Conservation (phyloP, 2,329 filamentous ascomycete genomes). For the Endothia cerciana region DNA sequence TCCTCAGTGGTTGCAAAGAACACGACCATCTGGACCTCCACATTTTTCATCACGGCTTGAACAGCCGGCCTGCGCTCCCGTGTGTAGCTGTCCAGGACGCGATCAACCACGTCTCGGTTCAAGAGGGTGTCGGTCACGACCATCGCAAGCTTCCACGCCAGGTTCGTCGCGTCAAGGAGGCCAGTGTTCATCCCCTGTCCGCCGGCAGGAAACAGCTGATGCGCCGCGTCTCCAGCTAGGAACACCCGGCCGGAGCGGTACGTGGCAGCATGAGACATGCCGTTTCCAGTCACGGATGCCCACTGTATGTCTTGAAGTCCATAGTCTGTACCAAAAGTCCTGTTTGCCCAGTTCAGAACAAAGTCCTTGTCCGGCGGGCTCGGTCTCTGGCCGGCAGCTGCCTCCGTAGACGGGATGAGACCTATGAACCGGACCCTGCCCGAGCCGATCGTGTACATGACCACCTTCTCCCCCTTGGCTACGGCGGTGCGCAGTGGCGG, state of each 20-base stretch:
- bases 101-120: conserved; percentile 1
- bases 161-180: conserved; percentile 56
- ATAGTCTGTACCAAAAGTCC: conserved; percentile 8
- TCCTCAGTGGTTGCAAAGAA: conserved; percentile 4
- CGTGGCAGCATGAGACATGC: conserved; percentile 40
- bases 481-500: conserved; percentile 8
- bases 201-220: conserved; percentile 58
- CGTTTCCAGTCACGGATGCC: conserved; percentile 18
- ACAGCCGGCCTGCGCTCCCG: conserved; percentile 8
- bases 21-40: conserved; percentile 7
- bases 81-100: conserved; percentile 27
- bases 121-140: conserved; percentile 2
- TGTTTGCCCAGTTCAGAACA: conserved; percentile 5
- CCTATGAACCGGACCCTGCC: conserved; percentile 12
- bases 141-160: conserved; percentile 55
- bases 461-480: neutral
- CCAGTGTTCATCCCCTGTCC: conserved; percentile 64
- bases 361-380: neutral
- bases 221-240: conserved; percentile 60
- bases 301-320: conserved; percentile 18
- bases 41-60: conserved; percentile 13
- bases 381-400: neutral
- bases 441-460: conserved; percentile 12
- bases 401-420: neutral
- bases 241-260: conserved; percentile 55